Evolutionary conservation across 2,329 filamentous ascomycete species (phyloP).

Genomic region (Thermoascus crustaceus): DNA sequence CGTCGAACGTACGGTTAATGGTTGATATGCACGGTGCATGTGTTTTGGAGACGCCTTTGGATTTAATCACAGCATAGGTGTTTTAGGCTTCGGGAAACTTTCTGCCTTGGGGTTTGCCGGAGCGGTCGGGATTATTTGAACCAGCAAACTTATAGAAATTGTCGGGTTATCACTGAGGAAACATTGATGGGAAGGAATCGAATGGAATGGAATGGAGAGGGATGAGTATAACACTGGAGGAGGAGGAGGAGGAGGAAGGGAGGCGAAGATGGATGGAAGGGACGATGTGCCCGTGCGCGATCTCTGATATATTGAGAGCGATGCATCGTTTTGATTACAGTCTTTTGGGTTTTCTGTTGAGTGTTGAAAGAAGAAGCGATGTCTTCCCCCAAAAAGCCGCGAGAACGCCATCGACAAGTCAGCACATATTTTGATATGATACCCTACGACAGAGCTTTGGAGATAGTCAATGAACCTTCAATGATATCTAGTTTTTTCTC

Average conservation of each 20-base stretch:
- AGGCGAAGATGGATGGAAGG: no score
- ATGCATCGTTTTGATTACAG: no score
- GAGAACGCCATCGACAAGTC: slow-evolving; percentile 27
- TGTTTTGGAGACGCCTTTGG: slow-evolving; percentile 4
- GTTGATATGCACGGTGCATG: slow-evolving; percentile 2
- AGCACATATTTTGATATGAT: slow-evolving; percentile 37
- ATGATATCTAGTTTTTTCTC: slow-evolving; percentile 1
- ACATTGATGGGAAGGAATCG: no score
- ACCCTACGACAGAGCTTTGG: slow-evolving; percentile 33
- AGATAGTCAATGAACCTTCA: slow-evolving; percentile 1
- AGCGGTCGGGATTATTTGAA: neutral
- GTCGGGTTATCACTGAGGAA: no score
- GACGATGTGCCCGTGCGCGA: no score
- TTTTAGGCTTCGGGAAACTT: slow-evolving; percentile 9
- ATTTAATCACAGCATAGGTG: slow-evolving; percentile 6
- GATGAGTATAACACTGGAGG: no score
- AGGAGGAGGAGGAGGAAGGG: no score
- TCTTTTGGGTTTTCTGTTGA: no score
- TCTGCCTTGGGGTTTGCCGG: slow-evolving; percentile 1
- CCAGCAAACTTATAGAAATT: slow-evolving; percentile 2
- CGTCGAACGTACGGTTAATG: slow-evolving; percentile 2
- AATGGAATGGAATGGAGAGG: no score
- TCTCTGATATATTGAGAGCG: no score
- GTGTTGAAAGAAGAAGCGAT: no score
- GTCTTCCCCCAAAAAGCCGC: neutral